Percentiles rank a stretch among this genome's conserved stretches.
phyloP scores from a whole-genome alignment of 768 basidiomycete species.

The Suillus variegatus region DNA sequence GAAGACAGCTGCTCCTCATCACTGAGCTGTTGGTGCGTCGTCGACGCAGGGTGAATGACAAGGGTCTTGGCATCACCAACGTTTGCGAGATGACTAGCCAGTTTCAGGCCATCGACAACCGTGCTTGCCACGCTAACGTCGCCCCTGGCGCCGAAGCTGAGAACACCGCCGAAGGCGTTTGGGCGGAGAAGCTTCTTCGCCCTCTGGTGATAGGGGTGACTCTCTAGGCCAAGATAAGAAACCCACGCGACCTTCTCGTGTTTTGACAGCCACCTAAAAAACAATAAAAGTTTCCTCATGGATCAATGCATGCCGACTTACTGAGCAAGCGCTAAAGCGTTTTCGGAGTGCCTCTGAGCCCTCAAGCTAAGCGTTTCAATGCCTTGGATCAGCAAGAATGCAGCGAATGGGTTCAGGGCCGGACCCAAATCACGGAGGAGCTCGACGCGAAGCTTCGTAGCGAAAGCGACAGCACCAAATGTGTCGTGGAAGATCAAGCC shows the following conservation, averaged over 20 bases:
- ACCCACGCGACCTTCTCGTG: conserved; percentile 76
- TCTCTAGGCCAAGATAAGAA: conserved; percentile 68
- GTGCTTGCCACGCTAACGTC: conserved; percentile 50
- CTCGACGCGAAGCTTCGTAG: conserved; percentile 52
- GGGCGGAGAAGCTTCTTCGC: conserved; percentile 58
- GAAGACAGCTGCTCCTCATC: conserved; percentile 46
- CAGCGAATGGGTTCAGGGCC: conserved; percentile 54
- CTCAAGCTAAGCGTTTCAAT: conserved; percentile 64
- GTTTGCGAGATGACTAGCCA: conserved; percentile 74
- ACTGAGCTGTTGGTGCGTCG: conserved; percentile 60
- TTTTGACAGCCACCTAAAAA: conserved; percentile 50
- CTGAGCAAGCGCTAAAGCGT: conserved; percentile 54
- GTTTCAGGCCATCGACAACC: conserved; percentile 67
- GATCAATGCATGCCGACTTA: conserved; percentile 16
- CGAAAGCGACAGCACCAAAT: conserved; percentile 53
- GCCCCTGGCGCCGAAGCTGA: conserved; percentile 78
- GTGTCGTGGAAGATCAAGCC: conserved; percentile 51
- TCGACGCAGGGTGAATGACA: conserved; percentile 59
- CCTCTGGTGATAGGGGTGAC: conserved; percentile 59
- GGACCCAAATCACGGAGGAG: conserved; percentile 55
- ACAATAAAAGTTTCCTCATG: not conserved
- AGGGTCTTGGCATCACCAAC: conserved; percentile 68
- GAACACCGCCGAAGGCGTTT: conserved; percentile 63
- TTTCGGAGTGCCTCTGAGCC: conserved; percentile 56
- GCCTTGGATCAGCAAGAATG: conserved; percentile 60